A percentile compares a stretch with the other conserved stretches of the same genome.
Evolutionary conservation across 2,329 filamentous ascomycete genomes (phyloP).

Genomic region (Fusarium sp.): DNA sequence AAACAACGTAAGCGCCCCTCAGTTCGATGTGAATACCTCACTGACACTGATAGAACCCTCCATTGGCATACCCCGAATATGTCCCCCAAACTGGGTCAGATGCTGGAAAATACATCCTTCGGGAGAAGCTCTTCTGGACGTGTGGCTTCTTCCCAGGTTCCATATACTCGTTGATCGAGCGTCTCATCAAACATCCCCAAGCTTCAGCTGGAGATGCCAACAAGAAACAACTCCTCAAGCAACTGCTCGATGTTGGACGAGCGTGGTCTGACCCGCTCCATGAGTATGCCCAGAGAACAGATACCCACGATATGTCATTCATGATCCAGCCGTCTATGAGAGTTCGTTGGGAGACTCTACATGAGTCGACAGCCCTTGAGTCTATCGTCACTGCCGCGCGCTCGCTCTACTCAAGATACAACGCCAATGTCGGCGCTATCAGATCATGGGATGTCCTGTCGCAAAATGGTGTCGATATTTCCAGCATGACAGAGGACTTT

Average conservation of each 20-base stretch:
- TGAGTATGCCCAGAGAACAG: constrained; percentile 50
- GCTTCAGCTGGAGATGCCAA: constrained; percentile 20
- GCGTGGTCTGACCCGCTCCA: constrained; percentile 52
- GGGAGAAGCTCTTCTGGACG: constrained; percentile 48
- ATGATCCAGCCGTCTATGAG: constrained; percentile 62
- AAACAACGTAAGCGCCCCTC: constrained; percentile 15
- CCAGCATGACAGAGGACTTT: constrained; percentile 49
- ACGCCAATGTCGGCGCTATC: constrained; percentile 56
- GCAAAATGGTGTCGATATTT: constrained; percentile 46
- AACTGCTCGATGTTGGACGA: constrained; percentile 34
- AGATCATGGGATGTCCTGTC: constrained; percentile 58
- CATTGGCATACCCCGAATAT: constrained; percentile 36
- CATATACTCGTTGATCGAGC: constrained; percentile 50
- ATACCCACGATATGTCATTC: constrained; percentile 66
- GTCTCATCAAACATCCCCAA: constrained; percentile 47
- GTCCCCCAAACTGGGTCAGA: constrained; percentile 30
- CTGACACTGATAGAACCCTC: constrained; percentile 24
- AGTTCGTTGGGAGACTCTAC: constrained; percentile 59
- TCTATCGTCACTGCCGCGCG: constrained; percentile 57
- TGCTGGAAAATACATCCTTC: constrained; percentile 31
- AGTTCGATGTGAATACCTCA: accelerated
- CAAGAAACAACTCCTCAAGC: constrained; percentile 36
- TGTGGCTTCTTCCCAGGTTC: constrained; percentile 54
- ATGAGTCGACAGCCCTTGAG: constrained; percentile 51
- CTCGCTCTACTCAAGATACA: constrained; percentile 56